A percentile compares a stretch with the other conserved stretches of the same genome.
Conservation (phyloP, 1,284 basidiomycete genomes). For the Moesziomyces antarcticus region DNA sequence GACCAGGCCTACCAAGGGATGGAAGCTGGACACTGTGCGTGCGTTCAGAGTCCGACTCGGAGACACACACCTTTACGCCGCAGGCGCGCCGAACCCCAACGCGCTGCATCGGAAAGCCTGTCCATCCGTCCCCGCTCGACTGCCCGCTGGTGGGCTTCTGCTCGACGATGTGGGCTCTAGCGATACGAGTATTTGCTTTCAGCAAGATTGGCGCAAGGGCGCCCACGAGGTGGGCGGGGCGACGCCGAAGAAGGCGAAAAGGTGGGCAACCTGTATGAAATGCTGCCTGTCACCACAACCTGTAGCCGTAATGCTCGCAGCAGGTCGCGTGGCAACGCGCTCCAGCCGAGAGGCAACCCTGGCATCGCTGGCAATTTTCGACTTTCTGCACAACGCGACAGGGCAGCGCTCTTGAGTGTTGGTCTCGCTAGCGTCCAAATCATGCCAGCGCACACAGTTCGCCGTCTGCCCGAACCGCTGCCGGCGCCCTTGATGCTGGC, state of each 20-base stretch:
- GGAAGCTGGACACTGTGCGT: background rate
- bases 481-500: background rate
- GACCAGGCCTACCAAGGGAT: too few relatives aligned
- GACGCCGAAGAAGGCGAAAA: too few relatives aligned
- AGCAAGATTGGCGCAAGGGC: too few relatives aligned
- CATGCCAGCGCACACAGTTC: background rate
- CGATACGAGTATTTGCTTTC: too few relatives aligned
- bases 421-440: background rate
- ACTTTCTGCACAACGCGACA: background rate
- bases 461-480: background rate
- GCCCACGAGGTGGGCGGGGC: too few relatives aligned
- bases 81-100: background rate
- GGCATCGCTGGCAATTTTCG: background rate
- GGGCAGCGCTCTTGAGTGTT: background rate
- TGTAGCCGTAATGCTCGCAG: background rate
- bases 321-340: background rate
- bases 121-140: too few relatives aligned
- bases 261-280: too few relatives aligned
- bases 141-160: too few relatives aligned
- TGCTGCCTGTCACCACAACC: too few relatives aligned
- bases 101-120: background rate
- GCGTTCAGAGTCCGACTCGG: conserved; percentile 11
- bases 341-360: background rate
- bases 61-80: background rate
- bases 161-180: too few relatives aligned